phyloP scores from a whole-genome alignment of 129 eudicot genomes.

The Rutidosis leptorrhynchoides region DNA sequence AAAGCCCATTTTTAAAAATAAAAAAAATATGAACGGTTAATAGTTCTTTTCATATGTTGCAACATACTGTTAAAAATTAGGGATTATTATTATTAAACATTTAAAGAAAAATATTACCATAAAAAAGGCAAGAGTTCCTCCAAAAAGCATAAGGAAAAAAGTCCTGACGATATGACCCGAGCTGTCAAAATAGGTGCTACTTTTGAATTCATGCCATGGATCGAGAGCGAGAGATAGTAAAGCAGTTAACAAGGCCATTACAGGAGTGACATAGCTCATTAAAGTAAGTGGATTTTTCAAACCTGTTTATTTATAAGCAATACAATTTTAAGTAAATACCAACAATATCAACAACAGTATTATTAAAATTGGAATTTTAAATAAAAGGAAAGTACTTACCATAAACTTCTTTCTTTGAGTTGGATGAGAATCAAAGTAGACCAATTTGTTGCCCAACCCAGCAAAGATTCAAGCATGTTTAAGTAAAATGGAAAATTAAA shows the following conservation, averaged over 20 bases:
- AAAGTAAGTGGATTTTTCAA: conserved; percentile 89
- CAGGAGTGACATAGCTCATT: conserved; percentile 97
- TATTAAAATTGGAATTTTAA: not conserved
- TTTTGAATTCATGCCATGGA: conserved; percentile 76
- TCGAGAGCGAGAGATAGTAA: conserved; percentile 67
- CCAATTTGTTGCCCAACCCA: conserved; percentile 35
- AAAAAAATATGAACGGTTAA: not conserved
- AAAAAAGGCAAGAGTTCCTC: conserved; percentile 91
- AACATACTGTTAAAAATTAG: not conserved
- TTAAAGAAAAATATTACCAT: conserved; percentile 66
- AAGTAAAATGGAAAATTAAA: conserved; percentile 5
- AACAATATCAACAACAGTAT: not conserved
- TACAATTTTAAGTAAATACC: not conserved
- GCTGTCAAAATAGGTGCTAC: conserved; percentile 73
- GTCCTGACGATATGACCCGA: conserved; percentile 62
- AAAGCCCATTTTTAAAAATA: not conserved
- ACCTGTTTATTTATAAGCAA: conserved; percentile 45
- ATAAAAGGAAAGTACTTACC: conserved; percentile 55
- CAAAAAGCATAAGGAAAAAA: conserved; percentile 83
- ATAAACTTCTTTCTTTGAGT: conserved; percentile 72
- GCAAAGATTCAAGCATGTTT: conserved; percentile 26
- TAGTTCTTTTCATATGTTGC: not conserved
- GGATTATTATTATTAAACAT: too few species aligned
- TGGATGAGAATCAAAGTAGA: conserved; percentile 33
- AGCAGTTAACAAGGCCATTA: conserved; percentile 84